Percentiles rank a stretch among this genome's conserved stretches.
phyloP scores from a whole-genome alignment of 106 monocot genomes.

The Dioscorea zingiberensis region DNA sequence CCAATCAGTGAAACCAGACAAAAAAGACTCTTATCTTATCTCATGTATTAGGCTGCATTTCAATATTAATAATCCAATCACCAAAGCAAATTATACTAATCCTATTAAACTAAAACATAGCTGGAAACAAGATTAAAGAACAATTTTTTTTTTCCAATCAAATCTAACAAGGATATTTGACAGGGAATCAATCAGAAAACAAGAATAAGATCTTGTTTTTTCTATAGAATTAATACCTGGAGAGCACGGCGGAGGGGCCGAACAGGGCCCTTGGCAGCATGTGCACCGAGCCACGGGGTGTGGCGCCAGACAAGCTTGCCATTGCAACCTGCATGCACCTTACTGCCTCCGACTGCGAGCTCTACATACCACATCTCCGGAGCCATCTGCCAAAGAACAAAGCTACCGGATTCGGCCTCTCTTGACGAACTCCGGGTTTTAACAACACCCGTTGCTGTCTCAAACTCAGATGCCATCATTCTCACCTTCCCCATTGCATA shows the following conservation, averaged over 20 bases:
- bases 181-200: too few relatives aligned
- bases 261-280: slow-evolving; percentile 93
- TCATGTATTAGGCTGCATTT: too few relatives aligned
- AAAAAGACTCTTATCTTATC: too few relatives aligned
- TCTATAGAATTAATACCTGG: slow-evolving; percentile 40
- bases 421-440: slow-evolving; percentile 38
- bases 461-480: slow-evolving; percentile 88
- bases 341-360: slow-evolving; percentile 88
- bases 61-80: too few relatives aligned
- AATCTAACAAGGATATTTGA: too few relatives aligned
- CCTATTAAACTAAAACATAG: too few relatives aligned
- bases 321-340: slow-evolving; percentile 93
- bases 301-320: slow-evolving; percentile 95
- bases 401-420: slow-evolving; percentile 62
- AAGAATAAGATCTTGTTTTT: too few relatives aligned
- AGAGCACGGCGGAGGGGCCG: slow-evolving; percentile 90
- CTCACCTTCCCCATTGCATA: slow-evolving; percentile 79
- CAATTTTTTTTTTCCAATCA: too few relatives aligned
- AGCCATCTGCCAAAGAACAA: slow-evolving; percentile 97
- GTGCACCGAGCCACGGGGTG: slow-evolving; percentile 95
- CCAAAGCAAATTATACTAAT: too few relatives aligned
- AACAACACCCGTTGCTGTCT: slow-evolving; percentile 67
- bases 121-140: too few relatives aligned
- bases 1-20: too few relatives aligned
- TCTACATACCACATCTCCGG: slow-evolving; percentile 99